Evolutionary conservation across 192 early-diverging fungal species (phyloP).

Genomic region (Podila minutissima): DNA sequence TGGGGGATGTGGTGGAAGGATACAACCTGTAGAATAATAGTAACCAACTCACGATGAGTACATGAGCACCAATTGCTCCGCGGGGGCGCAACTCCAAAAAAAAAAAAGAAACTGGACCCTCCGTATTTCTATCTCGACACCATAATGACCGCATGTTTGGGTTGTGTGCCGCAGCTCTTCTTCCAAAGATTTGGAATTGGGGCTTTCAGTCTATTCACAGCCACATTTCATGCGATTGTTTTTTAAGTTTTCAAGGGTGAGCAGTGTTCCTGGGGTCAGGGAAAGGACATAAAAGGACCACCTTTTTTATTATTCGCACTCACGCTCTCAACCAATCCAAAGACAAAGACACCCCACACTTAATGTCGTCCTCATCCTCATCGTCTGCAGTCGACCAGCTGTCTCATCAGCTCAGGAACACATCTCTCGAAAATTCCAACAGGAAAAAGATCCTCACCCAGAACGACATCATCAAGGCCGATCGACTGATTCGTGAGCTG

Average conservation of each 20-base stretch:
- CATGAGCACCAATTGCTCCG: neutral
- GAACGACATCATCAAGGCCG: conserved; percentile 10
- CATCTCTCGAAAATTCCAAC: conserved; percentile 2
- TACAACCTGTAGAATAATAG: conserved; percentile 26
- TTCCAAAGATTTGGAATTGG: no score
- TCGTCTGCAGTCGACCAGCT: conserved; percentile 6
- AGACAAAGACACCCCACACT: neutral
- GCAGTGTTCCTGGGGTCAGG: no score
- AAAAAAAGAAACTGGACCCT: neutral
- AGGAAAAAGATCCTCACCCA: neutral
- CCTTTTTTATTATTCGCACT: neutral
- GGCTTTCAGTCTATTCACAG: no score
- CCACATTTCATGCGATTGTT: no score
- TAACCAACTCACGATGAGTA: neutral
- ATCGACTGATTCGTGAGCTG: conserved; percentile 24
- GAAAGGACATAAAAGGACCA: no score
- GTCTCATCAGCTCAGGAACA: conserved; percentile 5
- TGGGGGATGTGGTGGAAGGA: conserved; percentile 62
- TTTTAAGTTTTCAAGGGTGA: no score
- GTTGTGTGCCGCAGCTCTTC: neutral
- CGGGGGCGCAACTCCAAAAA: neutral
- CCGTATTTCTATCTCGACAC: neutral
- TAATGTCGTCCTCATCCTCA: neutral
- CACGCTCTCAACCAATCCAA: no score
- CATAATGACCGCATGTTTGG: neutral